These are phyloP conservation scores for Podospora anserina DNA, from an alignment of 495 filamentous ascomycete species.

Conservation along the genomic window DNA sequence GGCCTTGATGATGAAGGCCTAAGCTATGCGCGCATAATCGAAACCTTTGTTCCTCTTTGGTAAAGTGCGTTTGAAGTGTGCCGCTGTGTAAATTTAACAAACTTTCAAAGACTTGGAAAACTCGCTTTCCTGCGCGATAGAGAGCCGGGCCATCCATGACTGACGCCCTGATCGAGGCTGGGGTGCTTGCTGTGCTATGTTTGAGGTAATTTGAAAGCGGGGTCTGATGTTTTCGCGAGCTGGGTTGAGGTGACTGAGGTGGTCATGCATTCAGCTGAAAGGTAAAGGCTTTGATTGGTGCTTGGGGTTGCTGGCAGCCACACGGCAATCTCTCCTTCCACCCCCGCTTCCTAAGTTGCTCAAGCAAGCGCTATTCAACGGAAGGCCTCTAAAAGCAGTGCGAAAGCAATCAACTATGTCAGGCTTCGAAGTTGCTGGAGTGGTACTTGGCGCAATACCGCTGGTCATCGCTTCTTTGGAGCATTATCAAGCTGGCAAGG, in stretches of 20 bases:
- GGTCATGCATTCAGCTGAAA: neutral
- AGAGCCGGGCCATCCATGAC: neutral
- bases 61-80: neutral
- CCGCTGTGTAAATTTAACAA: neutral
- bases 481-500: slow-evolving; percentile 29
- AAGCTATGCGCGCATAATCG: slow-evolving; percentile 20
- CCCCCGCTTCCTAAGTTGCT: neutral
- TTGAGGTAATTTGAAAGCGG: neutral
- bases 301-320: neutral
- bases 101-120: neutral
- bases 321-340: neutral
- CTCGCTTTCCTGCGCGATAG: neutral
- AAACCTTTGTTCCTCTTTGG: slow-evolving; percentile 13
- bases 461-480: slow-evolving; percentile 35
- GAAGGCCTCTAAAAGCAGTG: neutral
- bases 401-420: slow-evolving; percentile 14
- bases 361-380: neutral
- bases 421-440: slow-evolving; percentile 35
- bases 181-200: neutral
- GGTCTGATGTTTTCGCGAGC: neutral
- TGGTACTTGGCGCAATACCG: slow-evolving; percentile 36
- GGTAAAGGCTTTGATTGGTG: neutral
- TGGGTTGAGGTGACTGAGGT: neutral
- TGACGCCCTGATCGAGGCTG: neutral
- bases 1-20: slow-evolving; percentile 18